Percentiles rank a stretch among this genome's conserved stretches.
Evolutionary conservation across 192 early-diverging fungal genomes (phyloP).

Genomic region (Podochytrium sp.): DNA sequence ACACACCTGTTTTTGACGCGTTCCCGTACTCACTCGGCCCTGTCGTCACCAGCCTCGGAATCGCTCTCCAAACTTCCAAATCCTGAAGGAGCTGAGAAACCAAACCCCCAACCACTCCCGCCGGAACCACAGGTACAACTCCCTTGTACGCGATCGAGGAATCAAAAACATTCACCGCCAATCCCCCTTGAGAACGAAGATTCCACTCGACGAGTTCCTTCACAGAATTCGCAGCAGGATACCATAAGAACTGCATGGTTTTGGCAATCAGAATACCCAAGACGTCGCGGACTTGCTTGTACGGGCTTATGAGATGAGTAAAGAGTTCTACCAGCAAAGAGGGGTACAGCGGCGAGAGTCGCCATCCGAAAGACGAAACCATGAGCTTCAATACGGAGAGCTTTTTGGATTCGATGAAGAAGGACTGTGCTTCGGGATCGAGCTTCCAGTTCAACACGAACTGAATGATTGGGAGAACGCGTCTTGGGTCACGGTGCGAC

Average conservation of each 20-base stretch:
- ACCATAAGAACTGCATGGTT: slow-evolving; percentile 22
- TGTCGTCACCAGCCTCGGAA: background rate
- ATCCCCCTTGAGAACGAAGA: background rate
- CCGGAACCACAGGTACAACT: background rate
- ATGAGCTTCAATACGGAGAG: slow-evolving; percentile 68
- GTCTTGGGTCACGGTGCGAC: slow-evolving; percentile 77
- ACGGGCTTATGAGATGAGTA: slow-evolving; percentile 73
- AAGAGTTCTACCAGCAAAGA: slow-evolving; percentile 56
- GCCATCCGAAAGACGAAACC: slow-evolving; percentile 73
- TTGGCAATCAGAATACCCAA: slow-evolving; percentile 67
- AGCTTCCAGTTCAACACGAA: slow-evolving; percentile 65
- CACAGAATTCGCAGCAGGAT: slow-evolving; percentile 21
- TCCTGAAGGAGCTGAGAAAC: background rate
- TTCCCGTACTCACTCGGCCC: slow-evolving; percentile 65
- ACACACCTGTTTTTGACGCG: slow-evolving; percentile 73
- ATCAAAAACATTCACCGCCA: background rate
- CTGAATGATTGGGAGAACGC: slow-evolving; percentile 75
- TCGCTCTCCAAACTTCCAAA: slow-evolving; percentile 4
- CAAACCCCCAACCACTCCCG: background rate
- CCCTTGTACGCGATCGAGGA: background rate
- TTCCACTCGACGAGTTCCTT: slow-evolving; percentile 20
- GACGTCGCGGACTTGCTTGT: slow-evolving; percentile 86
- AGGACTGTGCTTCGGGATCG: slow-evolving; percentile 78
- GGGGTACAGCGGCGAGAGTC: slow-evolving; percentile 46
- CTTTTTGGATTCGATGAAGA: slow-evolving; percentile 85